Evolutionary conservation across 176 grass and related monocot species (phyloP).

Genomic region (Alloteropsis semialata): DNA sequence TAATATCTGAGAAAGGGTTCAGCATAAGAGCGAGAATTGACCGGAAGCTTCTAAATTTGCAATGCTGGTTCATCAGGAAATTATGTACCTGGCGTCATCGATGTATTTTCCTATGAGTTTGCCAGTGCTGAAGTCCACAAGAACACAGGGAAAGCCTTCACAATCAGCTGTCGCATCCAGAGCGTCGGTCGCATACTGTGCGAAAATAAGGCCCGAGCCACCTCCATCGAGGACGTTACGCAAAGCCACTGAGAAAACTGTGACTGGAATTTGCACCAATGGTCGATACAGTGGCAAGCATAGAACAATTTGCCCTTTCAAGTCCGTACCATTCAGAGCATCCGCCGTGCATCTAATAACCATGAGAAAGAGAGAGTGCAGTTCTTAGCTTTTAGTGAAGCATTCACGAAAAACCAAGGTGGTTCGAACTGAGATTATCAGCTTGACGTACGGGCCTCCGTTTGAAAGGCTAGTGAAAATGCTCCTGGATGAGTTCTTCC

Average conservation of each 20-base stretch:
- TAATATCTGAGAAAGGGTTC: background rate
- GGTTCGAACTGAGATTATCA: background rate
- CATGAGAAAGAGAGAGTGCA: no score
- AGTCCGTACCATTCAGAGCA: background rate
- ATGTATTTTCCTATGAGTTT: background rate
- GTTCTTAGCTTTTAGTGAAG: background rate
- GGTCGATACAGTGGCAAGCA: background rate
- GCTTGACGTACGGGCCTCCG: background rate
- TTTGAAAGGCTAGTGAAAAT: background rate
- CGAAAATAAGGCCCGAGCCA: background rate
- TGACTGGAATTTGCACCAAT: accelerated
- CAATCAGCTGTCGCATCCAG: no score
- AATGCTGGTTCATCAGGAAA: background rate
- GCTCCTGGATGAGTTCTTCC: slow-evolving; percentile 10
- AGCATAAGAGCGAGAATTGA: background rate
- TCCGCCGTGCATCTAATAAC: no score
- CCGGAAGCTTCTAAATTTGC: background rate
- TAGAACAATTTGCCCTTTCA: background rate
- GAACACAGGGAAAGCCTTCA: no score
- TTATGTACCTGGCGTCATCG: accelerated
- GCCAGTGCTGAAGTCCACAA: no score
- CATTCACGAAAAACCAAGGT: background rate
- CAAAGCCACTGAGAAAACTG: accelerated
- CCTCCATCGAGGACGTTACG: background rate
- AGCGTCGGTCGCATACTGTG: background rate